Evolutionary conservation across 305 asterid genomes (phyloP).

Genomic region (Fraxinus nigra): DNA sequence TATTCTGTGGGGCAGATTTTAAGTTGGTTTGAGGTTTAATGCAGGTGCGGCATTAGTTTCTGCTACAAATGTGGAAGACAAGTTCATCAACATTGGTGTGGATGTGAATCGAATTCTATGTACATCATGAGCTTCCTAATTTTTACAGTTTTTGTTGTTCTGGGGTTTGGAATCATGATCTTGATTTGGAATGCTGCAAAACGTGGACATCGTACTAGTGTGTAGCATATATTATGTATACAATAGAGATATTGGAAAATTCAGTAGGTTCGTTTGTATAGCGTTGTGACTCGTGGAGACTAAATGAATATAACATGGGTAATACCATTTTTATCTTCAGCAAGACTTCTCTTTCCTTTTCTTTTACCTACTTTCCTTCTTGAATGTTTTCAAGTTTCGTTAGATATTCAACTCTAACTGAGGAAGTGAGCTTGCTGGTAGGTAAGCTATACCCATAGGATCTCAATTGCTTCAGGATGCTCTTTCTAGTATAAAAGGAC

Average conservation of each 20-base stretch:
- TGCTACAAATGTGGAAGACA: slow-evolving; percentile 60
- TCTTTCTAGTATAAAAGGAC: neutral
- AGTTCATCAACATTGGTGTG: slow-evolving; percentile 53
- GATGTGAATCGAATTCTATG: slow-evolving; percentile 36
- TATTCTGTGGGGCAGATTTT: neutral
- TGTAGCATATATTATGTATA: neutral
- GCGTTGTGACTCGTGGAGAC: neutral
- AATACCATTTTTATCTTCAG: neutral
- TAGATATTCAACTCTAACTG: neutral
- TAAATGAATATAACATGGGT: neutral
- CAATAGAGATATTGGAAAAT: neutral
- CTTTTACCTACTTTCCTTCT: neutral
- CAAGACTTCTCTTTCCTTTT: neutral
- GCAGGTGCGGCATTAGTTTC: slow-evolving; percentile 50
- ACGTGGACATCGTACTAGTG: neutral
- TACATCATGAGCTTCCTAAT: slow-evolving; percentile 34
- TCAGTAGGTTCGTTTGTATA: neutral
- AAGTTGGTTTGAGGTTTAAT: neutral
- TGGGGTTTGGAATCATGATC: neutral
- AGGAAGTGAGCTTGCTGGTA: neutral
- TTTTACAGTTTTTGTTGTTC: slow-evolving; percentile 23
- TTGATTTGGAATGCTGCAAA: neutral
- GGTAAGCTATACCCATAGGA: neutral
- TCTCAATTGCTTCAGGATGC: neutral
- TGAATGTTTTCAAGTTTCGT: neutral